These are phyloP conservation scores for Aspergillus jensenii DNA, from an alignment of 2,329 filamentous ascomycete genomes.

Conservation along the genomic window DNA sequence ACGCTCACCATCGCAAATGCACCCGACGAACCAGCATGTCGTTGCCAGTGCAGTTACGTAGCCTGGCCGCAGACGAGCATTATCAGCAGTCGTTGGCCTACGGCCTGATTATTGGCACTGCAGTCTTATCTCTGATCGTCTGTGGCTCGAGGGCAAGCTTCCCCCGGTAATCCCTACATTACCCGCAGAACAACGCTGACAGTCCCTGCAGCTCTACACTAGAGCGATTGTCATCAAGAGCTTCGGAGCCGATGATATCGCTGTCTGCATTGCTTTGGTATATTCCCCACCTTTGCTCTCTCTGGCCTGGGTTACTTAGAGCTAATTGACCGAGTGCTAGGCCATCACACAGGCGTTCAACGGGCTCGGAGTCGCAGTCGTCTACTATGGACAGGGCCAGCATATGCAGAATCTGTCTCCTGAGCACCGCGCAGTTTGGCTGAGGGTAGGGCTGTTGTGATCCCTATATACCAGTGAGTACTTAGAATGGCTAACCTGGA, in stretches of 20 bases:
- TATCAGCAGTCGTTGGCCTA: background rate
- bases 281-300: too few species aligned
- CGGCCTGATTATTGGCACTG: background rate
- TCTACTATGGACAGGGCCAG: background rate
- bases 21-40: background rate
- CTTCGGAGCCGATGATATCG: too few species aligned
- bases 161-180: too few species aligned
- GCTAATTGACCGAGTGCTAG: background rate
- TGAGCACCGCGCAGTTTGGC: background rate
- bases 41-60: background rate
- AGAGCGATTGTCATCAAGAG: too few species aligned
- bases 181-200: too few species aligned
- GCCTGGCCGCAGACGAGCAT: background rate
- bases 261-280: too few species aligned
- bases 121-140: too few species aligned
- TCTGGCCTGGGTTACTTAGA: rapidly evolving
- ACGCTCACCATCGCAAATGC: background rate
- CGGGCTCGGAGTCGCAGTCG: background rate
- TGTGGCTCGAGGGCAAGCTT: too few species aligned
- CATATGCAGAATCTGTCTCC: background rate
- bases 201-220: too few species aligned
- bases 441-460: background rate
- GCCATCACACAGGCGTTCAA: background rate
- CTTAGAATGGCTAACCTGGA: background rate
- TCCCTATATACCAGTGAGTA: too few species aligned